phyloP scores from a whole-genome alignment of 257 asterid species.

The Forsythia viridissima region DNA sequence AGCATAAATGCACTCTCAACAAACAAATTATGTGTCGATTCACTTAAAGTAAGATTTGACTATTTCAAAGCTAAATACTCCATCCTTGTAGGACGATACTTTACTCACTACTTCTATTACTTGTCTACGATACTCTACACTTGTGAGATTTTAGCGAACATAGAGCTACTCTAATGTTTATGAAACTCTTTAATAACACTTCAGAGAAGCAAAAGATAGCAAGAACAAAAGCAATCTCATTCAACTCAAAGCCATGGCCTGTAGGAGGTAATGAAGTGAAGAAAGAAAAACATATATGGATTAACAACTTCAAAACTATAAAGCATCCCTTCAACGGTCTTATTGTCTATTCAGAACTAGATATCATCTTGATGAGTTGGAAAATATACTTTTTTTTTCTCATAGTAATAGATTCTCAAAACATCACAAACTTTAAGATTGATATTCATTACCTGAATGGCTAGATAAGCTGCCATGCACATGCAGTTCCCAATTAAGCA shows the following conservation, averaged over 20 bases:
- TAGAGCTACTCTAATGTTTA: not conserved
- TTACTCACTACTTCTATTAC: no score
- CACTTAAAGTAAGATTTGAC: no score
- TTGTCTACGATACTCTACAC: no score
- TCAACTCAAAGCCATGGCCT: slow-evolving; percentile 8
- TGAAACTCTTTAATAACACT: not conserved
- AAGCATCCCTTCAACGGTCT: not conserved
- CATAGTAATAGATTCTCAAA: slow-evolving; percentile 10
- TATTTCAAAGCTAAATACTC: no score
- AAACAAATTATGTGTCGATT: no score
- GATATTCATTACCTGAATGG: slow-evolving; percentile 70
- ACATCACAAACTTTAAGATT: slow-evolving; percentile 5
- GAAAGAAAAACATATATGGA: not conserved
- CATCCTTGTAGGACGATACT: no score
- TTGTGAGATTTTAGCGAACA: no score
- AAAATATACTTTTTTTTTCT: not conserved
- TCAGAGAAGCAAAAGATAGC: not conserved
- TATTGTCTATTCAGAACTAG: not conserved
- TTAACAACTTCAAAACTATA: not conserved
- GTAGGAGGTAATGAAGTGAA: not conserved
- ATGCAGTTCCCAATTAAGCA: slow-evolving; percentile 94
- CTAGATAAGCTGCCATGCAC: slow-evolving; percentile 86
- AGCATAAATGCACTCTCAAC: no score
- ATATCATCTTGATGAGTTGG: not conserved
- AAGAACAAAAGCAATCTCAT: slow-evolving; percentile 14